phyloP scores from a whole-genome alignment of 2,329 filamentous ascomycete species.

The Neonectria punicea region DNA sequence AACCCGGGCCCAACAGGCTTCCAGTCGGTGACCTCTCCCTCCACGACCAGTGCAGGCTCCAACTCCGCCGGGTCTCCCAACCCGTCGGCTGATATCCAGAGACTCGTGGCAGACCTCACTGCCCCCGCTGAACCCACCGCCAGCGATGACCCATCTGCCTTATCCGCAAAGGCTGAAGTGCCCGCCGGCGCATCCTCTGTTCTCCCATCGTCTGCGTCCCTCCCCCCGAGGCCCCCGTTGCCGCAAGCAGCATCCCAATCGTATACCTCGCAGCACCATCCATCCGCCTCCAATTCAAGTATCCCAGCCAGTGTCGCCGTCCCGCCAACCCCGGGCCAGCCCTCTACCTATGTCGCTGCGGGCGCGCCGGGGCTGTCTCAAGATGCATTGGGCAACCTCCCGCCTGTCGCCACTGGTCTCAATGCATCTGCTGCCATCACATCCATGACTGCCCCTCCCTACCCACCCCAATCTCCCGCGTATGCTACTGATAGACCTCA shows the following conservation, averaged over 20 bases:
- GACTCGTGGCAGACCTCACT: slow-evolving; percentile 55
- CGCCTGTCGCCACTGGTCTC: slow-evolving; percentile 44
- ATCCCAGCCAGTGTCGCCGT: slow-evolving; percentile 41
- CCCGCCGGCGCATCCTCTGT: slow-evolving; percentile 45
- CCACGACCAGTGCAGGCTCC: slow-evolving; percentile 44
- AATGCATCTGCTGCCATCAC: slow-evolving; percentile 43
- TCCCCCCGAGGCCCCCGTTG: slow-evolving; percentile 59
- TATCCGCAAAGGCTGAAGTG: slow-evolving; percentile 39
- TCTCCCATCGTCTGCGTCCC: slow-evolving; percentile 53
- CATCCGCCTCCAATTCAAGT: slow-evolving; percentile 45
- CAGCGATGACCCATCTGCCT: slow-evolving; percentile 44
- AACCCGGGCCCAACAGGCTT: slow-evolving; percentile 33
- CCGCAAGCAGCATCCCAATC: slow-evolving; percentile 51
- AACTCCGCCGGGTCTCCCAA: slow-evolving; percentile 43
- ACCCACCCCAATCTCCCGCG: slow-evolving; percentile 44
- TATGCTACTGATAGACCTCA: slow-evolving; percentile 45
- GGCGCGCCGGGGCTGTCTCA: slow-evolving; percentile 47
- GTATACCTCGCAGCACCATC: slow-evolving; percentile 52
- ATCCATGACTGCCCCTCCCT: slow-evolving; percentile 47
- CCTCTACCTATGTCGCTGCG: slow-evolving; percentile 47
- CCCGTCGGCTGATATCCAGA: slow-evolving; percentile 52
- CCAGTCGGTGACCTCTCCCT: slow-evolving; percentile 33
- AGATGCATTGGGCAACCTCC: slow-evolving; percentile 47
- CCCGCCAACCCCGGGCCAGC: slow-evolving; percentile 47
- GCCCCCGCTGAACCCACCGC: slow-evolving; percentile 47